These are phyloP conservation scores for Bigelowiella natans DNA, from an alignment of 78 protist genomes.

Conservation along the genomic window DNA sequence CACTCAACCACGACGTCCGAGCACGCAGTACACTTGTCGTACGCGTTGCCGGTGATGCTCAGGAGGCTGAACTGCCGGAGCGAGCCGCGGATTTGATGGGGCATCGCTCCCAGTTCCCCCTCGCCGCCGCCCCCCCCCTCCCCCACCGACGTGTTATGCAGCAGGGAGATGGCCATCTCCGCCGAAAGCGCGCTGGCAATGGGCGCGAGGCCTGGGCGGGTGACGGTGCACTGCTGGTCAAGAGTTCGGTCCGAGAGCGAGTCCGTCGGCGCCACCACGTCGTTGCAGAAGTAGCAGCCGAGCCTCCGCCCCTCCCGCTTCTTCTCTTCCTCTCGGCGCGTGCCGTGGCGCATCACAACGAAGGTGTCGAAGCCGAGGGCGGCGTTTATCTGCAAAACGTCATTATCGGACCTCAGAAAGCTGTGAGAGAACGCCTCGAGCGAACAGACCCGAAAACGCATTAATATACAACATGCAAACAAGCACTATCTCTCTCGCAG, in stretches of 20 bases:
- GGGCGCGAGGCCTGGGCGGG: conserved; percentile 81
- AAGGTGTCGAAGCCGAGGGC: conserved; percentile 92
- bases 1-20: background rate
- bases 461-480: background rate
- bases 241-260: conserved; percentile 73
- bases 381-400: conserved; percentile 50
- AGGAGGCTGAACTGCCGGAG: background rate
- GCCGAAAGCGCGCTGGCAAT: conserved; percentile 77
- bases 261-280: conserved; percentile 85
- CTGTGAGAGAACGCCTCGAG: background rate
- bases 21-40: conserved; percentile 3
- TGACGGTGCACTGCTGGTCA: conserved; percentile 96
- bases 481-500: background rate
- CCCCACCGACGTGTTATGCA: conserved; percentile 73
- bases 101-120: background rate
- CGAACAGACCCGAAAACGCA: background rate
- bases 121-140: too few species aligned
- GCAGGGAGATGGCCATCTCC: conserved; percentile 67
- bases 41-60: background rate
- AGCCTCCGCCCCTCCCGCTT: too few species aligned
- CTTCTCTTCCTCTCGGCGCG: background rate
- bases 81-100: conserved; percentile 12
- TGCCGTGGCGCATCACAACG: conserved; percentile 90
- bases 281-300: conserved; percentile 96
- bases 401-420: background rate